Evolutionary conservation across 345 rosid species (phyloP), one percentile per base, ranked within the genome.

Genomic region (Streptanthus diversifolius): DNA sequence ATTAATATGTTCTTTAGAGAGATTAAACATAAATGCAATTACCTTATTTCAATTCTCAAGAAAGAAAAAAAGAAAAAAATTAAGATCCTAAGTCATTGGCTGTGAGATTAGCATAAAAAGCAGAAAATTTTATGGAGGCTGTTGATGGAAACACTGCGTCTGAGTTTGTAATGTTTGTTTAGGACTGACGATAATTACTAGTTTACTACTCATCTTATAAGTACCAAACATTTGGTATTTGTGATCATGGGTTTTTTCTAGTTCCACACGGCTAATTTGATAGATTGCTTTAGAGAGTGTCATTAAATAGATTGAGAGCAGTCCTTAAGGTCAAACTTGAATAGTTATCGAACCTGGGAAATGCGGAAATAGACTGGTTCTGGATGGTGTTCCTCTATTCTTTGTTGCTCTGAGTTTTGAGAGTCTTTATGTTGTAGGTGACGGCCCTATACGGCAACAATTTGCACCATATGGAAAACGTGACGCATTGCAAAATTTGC

Each of bases 401-500:
- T 9, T 25, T 27, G 51, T 25, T 37, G 29, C 41, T 25, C 19
- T 37, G 68, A 49, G 68, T 19, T 41, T 41, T 41, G 37, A 63
- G 47, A 40, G 57, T 27, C 0, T 57, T 24, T 24, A 15, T 52
- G 62, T 1, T 59, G 17, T 45, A 95, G 97, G 95, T 95, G 62
- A 85, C 97, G 8, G 85, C 99, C 0, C 98, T 98, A 13, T 86
- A 79, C 68, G 99, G 92, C 3, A 87, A 83, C 71, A 74, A 48
- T 66, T 87, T 91, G 80, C 87, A 95, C 80, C 81, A 71, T 7
- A 39, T 6, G 59, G 95, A 87, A 32, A 86, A 87, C 44, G 92
- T 80, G 70, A 87, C 89, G 7, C 81, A 87, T 65, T 93, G 97
- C 58, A 87, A 83, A 83, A 55, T 95, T 95, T 82, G 98, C 97